These are phyloP conservation scores for Synchytrium microbalum DNA, from an alignment of 371 early-diverging fungal genomes.

Conservation along the genomic window DNA sequence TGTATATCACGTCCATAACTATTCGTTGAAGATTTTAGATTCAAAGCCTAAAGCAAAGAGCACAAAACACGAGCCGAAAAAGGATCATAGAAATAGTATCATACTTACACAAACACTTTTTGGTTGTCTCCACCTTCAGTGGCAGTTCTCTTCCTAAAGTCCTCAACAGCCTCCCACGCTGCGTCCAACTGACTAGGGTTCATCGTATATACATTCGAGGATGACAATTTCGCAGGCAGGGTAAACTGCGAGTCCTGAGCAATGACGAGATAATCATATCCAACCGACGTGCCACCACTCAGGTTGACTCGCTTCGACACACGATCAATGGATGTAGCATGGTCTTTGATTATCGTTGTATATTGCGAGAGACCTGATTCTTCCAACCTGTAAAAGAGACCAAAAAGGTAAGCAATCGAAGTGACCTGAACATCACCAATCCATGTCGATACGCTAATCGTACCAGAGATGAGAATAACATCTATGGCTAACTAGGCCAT, in stretches of 20 bases:
- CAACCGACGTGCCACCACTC: background rate
- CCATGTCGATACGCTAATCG: too few species aligned
- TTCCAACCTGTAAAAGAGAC: background rate
- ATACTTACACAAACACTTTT: background rate
- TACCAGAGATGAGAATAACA: constrained; percentile 18
- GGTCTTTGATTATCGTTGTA: background rate
- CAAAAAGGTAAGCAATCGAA: background rate
- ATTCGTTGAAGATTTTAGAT: background rate
- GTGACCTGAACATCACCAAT: too few species aligned
- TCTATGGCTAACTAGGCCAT: constrained; percentile 17
- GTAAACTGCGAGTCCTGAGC: background rate
- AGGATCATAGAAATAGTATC: too few species aligned
- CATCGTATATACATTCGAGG: constrained; percentile 19
- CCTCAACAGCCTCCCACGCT: constrained; percentile 1
- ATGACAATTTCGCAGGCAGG: too few species aligned
- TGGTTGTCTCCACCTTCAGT: background rate
- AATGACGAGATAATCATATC: background rate
- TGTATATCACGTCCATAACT: constrained; percentile 38
- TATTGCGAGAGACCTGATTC: background rate
- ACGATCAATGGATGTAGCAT: background rate
- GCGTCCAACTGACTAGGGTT: background rate
- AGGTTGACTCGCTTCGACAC: background rate
- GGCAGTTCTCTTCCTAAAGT: background rate
- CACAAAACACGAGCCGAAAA: too few species aligned
- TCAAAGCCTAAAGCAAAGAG: background rate